phyloP scores from a whole-genome alignment of 1,284 basidiomycete species.

The Athelia psychrophila region DNA sequence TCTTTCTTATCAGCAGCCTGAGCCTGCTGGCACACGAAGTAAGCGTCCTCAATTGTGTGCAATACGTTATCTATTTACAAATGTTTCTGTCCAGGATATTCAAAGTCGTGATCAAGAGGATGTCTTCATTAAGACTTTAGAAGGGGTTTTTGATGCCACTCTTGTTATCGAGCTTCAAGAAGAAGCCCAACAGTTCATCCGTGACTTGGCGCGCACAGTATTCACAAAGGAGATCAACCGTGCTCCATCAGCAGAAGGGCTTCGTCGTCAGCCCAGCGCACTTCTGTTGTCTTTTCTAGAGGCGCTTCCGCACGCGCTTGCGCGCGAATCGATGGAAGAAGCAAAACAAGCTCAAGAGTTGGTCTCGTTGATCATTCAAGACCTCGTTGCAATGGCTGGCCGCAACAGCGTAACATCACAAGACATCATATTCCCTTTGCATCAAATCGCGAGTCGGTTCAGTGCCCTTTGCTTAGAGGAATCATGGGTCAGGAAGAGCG shows the following conservation, averaged over 20 bases:
- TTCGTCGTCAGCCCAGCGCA: slow-evolving; percentile 57
- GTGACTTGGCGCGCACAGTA: slow-evolving; percentile 65
- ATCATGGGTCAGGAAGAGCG: slow-evolving; percentile 83
- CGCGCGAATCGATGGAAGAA: slow-evolving; percentile 61
- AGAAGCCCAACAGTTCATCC: slow-evolving; percentile 67
- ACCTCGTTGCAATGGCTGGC: slow-evolving; percentile 59
- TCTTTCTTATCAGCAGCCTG: slow-evolving; percentile 75
- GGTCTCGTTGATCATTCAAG: slow-evolving; percentile 60
- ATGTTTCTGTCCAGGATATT: slow-evolving; percentile 48
- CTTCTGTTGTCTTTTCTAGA: slow-evolving; percentile 75
- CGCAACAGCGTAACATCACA: slow-evolving; percentile 41
- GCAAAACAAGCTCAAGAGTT: slow-evolving; percentile 59
- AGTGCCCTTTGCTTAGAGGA: slow-evolving; percentile 86
- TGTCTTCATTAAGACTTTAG: slow-evolving; percentile 67
- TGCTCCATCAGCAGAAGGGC: slow-evolving; percentile 49
- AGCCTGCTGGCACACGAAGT: slow-evolving; percentile 80
- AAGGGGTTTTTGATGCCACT: slow-evolving; percentile 80
- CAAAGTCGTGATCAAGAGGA: slow-evolving; percentile 75
- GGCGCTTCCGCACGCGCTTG: slow-evolving; percentile 68
- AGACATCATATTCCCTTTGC: slow-evolving; percentile 65
- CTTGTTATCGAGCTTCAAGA: slow-evolving; percentile 69
- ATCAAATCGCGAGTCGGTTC: slow-evolving; percentile 80
- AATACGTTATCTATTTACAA: slow-evolving; percentile 3
- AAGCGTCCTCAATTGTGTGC: slow-evolving; percentile 18
- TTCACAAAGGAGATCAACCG: slow-evolving; percentile 67